Percentiles rank a stretch among this genome's conserved stretches.
Conservation (phyloP, 2,329 filamentous ascomycete genomes). For the Pseudogymnoascus sp. region DNA sequence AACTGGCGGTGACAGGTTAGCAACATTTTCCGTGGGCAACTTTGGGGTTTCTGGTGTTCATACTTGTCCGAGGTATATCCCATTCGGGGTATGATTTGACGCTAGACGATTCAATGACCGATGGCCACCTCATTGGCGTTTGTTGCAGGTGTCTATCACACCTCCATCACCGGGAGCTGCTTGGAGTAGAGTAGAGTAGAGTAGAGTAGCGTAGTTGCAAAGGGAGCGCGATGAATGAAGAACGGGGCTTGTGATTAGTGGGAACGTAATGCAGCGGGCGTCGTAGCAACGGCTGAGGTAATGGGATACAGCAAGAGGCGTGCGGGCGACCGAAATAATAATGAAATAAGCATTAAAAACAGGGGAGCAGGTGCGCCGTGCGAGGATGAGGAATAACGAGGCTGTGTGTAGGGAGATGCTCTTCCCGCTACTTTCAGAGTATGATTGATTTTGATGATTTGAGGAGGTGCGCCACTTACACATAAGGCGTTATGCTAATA, state of each 20-base stretch:
- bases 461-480: constrained; percentile 7
- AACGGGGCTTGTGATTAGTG: not conserved
- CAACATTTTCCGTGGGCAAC: not conserved
- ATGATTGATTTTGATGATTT: not conserved
- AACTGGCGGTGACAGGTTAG: not conserved
- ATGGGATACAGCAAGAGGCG: constrained; percentile 6
- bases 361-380: not conserved
- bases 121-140: not conserved
- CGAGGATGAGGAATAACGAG: not conserved
- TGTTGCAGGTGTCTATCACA: constrained; percentile 1
- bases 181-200: not conserved
- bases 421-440: constrained; percentile 4
- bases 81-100: not conserved
- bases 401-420: not conserved
- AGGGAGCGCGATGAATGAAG: constrained; percentile 1
- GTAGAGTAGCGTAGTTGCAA: not conserved
- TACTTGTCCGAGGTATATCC: constrained; percentile 7
- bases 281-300: not conserved
- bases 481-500: not conserved
- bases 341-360: constrained; percentile 6
- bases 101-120: constrained; percentile 4
- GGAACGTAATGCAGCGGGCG: not conserved
- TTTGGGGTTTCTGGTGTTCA: not conserved
- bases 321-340: not conserved
- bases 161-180: constrained; percentile 1